These are phyloP conservation scores for Venturia aucupariae DNA, from an alignment of 2,329 filamentous ascomycete genomes.

Conservation along the genomic window DNA sequence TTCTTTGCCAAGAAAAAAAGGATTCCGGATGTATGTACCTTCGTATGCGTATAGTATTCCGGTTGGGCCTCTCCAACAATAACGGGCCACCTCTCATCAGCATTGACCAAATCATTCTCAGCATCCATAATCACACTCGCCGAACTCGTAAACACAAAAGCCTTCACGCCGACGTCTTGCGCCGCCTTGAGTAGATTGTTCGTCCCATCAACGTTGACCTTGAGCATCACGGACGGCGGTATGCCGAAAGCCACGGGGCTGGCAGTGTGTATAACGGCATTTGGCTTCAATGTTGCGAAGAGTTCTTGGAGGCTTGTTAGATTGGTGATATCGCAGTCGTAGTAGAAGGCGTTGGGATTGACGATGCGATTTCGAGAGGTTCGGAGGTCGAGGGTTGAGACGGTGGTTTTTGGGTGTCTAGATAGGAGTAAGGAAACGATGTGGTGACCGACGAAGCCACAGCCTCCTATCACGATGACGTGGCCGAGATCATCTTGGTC, in stretches of 20 bases:
- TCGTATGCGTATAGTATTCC: conserved; percentile 16
- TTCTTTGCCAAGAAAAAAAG: neutral
- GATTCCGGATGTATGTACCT: conserved; percentile 9
- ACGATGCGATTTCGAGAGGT: conserved; percentile 15
- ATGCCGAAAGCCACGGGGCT: conserved; percentile 24
- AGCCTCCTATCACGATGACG: conserved; percentile 38
- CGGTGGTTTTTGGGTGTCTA: conserved; percentile 27
- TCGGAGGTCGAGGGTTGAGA: conserved; percentile 31
- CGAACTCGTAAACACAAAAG: conserved; percentile 84
- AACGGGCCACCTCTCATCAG: conserved; percentile 15
- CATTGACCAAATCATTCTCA: conserved; percentile 13
- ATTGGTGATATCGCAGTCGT: conserved; percentile 33
- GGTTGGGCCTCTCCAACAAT: conserved; percentile 11
- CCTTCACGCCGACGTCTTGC: conserved; percentile 60
- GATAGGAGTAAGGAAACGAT: conserved; percentile 26
- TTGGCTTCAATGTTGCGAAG: conserved; percentile 61
- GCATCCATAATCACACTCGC: conserved; percentile 58
- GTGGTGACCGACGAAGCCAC: conserved; percentile 37
- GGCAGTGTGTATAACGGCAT: conserved; percentile 87
- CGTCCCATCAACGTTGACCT: conserved; percentile 85
- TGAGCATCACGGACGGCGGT: conserved; percentile 52
- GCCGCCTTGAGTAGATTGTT: conserved; percentile 66
- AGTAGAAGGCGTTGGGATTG: conserved; percentile 23
- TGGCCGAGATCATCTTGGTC: conserved; percentile 16
- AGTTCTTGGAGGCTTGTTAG: conserved; percentile 25